Base-by-base conservation (phyloP, 1,284 basidiomycete species). In the Ustanciosporium gigantosporum region DNA sequence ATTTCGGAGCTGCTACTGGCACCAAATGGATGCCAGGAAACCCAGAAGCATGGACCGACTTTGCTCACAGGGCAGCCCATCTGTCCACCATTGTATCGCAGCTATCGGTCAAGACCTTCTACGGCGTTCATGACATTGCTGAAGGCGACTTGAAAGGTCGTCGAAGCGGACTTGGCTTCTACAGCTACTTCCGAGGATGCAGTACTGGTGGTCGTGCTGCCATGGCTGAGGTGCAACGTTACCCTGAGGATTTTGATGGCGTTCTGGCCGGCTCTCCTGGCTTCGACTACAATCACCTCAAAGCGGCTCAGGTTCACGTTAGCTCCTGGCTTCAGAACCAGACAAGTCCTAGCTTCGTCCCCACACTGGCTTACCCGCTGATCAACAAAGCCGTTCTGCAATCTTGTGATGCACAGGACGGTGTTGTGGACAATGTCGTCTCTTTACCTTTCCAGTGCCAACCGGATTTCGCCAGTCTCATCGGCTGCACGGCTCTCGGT, bases 251-350 rank as follows among this genome's bases (percentile, higher is more conserved):
- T 25, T 69, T 53, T 44, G 60, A 69, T 22, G 66, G 62, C 19
- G 41, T 69, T 32, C 36, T 69, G 14, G 53, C 64, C 21, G 64
- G 64, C 24, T 50, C 59, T 21, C 66, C 66, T 16, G 53, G 44
- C 11, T 41, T 64, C 29, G 44, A 52, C n/a, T 66, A 39, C 40
- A 67, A 58, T 34, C 14, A 69, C 21, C 37, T 64, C 27, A 59
- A 58, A 22, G 66, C 66, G 6, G 56, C 43, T 45, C 66, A 68
- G 40, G 47, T 66, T 5, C 64, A 66, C 38, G 48, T 68, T 52
- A 66, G 62, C 45, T 24, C 25, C 5, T 47, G 53, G 16, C 46
- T 55, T 25, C 24, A 41, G 8, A 35, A 66, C 42, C 43, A 40
- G 16, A 39, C 25, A 11, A 56, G 40, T 5, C 31, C 34, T 2